Percentiles rank a stretch among this genome's conserved stretches.
These are phyloP conservation scores for Haplographium delicatum DNA, from an alignment of 495 filamentous ascomycete species.

Conservation along the genomic window DNA sequence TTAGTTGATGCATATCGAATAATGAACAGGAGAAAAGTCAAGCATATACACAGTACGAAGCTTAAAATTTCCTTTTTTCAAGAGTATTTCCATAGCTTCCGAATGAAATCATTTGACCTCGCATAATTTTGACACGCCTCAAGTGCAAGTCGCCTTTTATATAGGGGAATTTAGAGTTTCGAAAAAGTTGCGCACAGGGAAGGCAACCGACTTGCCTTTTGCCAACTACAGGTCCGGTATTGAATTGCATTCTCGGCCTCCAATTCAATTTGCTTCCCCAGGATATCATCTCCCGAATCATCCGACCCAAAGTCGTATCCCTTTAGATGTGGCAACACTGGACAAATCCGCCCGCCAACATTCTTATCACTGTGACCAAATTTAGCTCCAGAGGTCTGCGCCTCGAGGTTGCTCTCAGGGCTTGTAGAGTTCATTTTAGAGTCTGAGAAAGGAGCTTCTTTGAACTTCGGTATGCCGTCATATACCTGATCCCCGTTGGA, in stretches of 20 bases:
- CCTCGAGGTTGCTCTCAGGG: conserved; percentile 18
- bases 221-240: conserved; percentile 87
- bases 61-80: too few relatives aligned
- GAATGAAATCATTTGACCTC: too few relatives aligned
- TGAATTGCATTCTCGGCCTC: conserved; percentile 77
- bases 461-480: conserved; percentile 6
- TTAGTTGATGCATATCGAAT: too few relatives aligned
- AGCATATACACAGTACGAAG: too few relatives aligned
- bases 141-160: too few relatives aligned
- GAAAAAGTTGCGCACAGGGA: not conserved
- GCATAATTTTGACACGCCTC: not conserved
- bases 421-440: not conserved
- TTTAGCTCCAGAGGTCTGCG: conserved; percentile 20
- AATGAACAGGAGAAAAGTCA: too few relatives aligned
- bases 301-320: conserved; percentile 19
- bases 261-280: conserved; percentile 71
- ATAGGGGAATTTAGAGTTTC: too few relatives aligned
- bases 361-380: conserved; percentile 2
- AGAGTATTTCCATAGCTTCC: too few relatives aligned
- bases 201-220: conserved; percentile 54
- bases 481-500: conserved; percentile 27
- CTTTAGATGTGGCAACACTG: conserved; percentile 30
- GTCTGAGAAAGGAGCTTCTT: conserved; percentile 4
- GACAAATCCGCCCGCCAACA: conserved; percentile 41
- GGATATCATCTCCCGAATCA: conserved; percentile 37